Conservation (phyloP, 2,329 filamentous ascomycete genomes). For the Ramularia endophylla region DNA sequence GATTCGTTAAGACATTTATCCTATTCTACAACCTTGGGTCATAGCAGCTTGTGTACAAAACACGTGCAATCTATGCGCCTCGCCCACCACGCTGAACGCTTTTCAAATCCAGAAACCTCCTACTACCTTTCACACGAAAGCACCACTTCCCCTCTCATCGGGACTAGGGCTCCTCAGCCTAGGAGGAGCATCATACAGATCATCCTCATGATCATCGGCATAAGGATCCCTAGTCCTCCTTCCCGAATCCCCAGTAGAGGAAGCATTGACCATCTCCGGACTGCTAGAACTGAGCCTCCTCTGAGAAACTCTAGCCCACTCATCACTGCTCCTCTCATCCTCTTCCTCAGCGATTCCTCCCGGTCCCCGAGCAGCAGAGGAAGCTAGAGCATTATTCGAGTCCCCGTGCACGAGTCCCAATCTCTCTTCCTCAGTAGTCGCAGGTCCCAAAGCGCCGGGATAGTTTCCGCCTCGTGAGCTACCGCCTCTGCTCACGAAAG, state of each 20-base stretch:
- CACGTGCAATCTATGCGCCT: too few relatives aligned
- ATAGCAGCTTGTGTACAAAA: too few relatives aligned
- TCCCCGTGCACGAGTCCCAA: slow-evolving; percentile 34
- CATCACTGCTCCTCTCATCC: slow-evolving; percentile 22
- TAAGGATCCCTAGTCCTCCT: slow-evolving; percentile 14
- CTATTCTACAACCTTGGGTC: too few relatives aligned
- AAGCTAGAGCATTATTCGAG: slow-evolving; percentile 11
- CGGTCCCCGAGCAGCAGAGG: slow-evolving; percentile 6
- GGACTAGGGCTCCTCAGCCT: slow-evolving; percentile 14
- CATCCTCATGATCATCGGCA: slow-evolving; percentile 18
- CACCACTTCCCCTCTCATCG: slow-evolving; percentile 11
- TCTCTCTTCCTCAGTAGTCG: slow-evolving; percentile 33
- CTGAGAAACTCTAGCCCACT: slow-evolving; percentile 18
- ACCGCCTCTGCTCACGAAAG: slow-evolving; percentile 26
- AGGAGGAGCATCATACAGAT: slow-evolving; percentile 18
- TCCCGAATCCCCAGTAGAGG: slow-evolving; percentile 20
- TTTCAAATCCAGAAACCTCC: neutral
- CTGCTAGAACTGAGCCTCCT: slow-evolving; percentile 25
- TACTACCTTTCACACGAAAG: slow-evolving; percentile 2
- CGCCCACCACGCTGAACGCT: slow-evolving; percentile 1
- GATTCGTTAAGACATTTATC: too few relatives aligned
- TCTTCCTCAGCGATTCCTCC: slow-evolving; percentile 13
- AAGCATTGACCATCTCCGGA: slow-evolving; percentile 22
- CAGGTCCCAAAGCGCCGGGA: slow-evolving; percentile 11
- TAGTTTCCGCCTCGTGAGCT: slow-evolving; percentile 14